These are phyloP conservation scores for Groenewaldozyma salmanticensis DNA, from an alignment of 805 yeast species.

Conservation along the genomic window DNA sequence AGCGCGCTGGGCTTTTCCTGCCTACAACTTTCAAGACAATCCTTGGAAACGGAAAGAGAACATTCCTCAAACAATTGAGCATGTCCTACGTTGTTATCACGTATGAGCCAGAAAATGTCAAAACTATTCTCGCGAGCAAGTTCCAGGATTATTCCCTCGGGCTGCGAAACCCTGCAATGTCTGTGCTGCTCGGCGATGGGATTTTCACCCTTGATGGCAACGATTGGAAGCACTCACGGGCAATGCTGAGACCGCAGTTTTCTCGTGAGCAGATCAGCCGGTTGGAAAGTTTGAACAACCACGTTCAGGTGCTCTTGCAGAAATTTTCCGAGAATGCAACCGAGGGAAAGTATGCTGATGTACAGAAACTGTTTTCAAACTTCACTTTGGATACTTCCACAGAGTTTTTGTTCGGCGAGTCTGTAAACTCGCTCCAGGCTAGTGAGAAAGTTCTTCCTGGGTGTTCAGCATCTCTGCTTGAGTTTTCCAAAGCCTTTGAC, in stretches of 20 bases:
- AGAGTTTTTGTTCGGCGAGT: constrained; percentile 28
- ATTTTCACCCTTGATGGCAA: constrained; percentile 29
- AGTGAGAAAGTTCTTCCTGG: not conserved
- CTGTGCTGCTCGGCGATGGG: constrained; percentile 27
- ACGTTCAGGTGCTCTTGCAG: constrained; percentile 18
- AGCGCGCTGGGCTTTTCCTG: too few species aligned
- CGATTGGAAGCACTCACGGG: constrained; percentile 31
- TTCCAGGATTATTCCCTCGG: constrained; percentile 27
- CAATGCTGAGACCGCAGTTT: constrained; percentile 30
- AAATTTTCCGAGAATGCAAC: constrained; percentile 1
- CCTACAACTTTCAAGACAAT: too few species aligned
- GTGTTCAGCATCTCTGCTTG: too few species aligned
- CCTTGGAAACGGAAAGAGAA: too few species aligned
- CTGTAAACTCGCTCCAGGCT: constrained; percentile 17
- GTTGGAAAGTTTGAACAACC: constrained; percentile 20
- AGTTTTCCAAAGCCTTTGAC: not conserved
- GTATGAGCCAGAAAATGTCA: constrained; percentile 26
- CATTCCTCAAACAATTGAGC: too few species aligned
- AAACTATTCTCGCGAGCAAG: constrained; percentile 25
- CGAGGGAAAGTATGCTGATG: constrained; percentile 19
- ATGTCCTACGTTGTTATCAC: constrained; percentile 13
- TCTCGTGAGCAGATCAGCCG: constrained; percentile 25
- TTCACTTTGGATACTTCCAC: constrained; percentile 29
- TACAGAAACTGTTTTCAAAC: constrained; percentile 22
- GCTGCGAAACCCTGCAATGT: constrained; percentile 18